Evolutionary conservation across 2,329 filamentous ascomycete species (phyloP).

Genomic region (Byssoonygena ceratinophila): DNA sequence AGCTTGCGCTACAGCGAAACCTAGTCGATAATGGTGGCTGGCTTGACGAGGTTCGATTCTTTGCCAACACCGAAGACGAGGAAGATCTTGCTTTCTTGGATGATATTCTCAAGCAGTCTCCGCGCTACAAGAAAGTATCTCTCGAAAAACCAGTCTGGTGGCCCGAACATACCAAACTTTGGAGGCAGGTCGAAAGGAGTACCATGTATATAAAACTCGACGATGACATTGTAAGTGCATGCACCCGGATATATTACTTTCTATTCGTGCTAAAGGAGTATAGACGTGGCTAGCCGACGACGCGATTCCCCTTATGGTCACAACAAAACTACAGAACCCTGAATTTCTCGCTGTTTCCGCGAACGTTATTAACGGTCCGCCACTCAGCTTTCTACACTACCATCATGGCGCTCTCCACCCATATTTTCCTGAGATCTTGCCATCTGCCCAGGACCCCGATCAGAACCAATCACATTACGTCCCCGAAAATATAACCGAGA

Average conservation of each 20-base stretch:
- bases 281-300: constrained; percentile 11
- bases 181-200: constrained; percentile 11
- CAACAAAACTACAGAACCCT: constrained; percentile 6
- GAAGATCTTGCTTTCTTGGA: constrained; percentile 7
- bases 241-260: not conserved
- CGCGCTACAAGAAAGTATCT: constrained; percentile 11
- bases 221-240: constrained; percentile 7
- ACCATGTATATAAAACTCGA: constrained; percentile 11
- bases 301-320: constrained; percentile 5
- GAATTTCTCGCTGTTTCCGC: constrained; percentile 8
- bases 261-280: not conserved
- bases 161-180: constrained; percentile 12
- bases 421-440: constrained; percentile 6
- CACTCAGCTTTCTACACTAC: constrained; percentile 8
- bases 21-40: constrained; percentile 10
- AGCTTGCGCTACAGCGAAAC: not conserved
- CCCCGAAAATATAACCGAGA: not conserved
- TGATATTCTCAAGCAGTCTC: constrained; percentile 2
- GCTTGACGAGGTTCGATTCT: constrained; percentile 9
- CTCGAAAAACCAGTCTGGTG: constrained; percentile 11
- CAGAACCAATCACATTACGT: not conserved
- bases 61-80: constrained; percentile 5
- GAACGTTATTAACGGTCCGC: constrained; percentile 10
- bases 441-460: not conserved
- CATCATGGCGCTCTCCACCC: constrained; percentile 11